Base-by-base conservation (phyloP, 2,329 filamentous ascomycete genomes). In the Xylariaceae sp. region DNA sequence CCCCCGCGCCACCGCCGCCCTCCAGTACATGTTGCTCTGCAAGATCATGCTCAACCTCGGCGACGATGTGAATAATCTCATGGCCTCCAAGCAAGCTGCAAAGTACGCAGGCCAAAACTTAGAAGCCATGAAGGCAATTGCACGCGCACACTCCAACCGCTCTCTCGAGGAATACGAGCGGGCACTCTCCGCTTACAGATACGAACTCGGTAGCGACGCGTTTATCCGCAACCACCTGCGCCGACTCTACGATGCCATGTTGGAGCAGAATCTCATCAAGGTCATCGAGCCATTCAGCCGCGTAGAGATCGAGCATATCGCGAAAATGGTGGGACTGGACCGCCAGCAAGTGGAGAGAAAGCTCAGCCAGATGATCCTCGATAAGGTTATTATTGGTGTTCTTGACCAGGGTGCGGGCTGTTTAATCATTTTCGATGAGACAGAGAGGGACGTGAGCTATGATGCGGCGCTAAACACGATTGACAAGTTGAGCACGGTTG, bases 21-120 rank as follows among this genome's bases (percentile, higher is more conserved):
- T 99, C 60, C 94, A 99, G 78, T 99, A 99, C 80, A 99, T 99
- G 94, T 83, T 99, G 49, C 86, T 99, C 34, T 97, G 94, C 85
- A 99, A 99, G 79, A 94, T 99, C 72, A 99, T 99, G 95, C 82
- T 99, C 63, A 99, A 99, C 75, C 81, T 95, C 39, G 90, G 86
- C 60, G 92, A 97, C 77, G 95, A 99, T 71, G 93, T 99, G 71
- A 96, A 93, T 75, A 85, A 88, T 68, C 83, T 99, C 62, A 90
- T 99, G 84, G 84, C 88, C 31, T 95, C 90, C 49, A 99, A 99
- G 81, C 92, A 97, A 72, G 94, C 95, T 38, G 84, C 95, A 68
- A 94, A 95, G 74, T 97, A 99, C 69, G 92, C 92, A 31, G 91
- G 93, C 64, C 90, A 93, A 75, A 94, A 90, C 69, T 84, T 99